Conservation (phyloP, 495 filamentous ascomycete genomes). For the Penicillium mononematosum region DNA sequence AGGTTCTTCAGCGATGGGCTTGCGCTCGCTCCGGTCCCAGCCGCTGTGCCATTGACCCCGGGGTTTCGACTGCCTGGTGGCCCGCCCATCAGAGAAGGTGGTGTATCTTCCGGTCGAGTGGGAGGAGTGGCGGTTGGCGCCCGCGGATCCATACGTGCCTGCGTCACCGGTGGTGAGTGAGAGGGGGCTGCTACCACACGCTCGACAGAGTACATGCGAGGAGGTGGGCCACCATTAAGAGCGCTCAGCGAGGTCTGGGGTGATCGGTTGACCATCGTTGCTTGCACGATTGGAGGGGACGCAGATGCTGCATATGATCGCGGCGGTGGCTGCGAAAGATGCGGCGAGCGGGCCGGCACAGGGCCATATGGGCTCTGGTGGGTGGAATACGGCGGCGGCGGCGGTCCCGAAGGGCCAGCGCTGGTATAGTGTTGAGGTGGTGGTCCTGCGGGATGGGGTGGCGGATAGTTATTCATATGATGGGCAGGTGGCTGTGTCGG, state of each 20-base stretch:
- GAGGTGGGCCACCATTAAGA: slow-evolving; percentile 39
- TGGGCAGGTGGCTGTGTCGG: slow-evolving; percentile 26
- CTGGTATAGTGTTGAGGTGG: slow-evolving; percentile 34
- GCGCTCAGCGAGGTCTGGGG: slow-evolving; percentile 42
- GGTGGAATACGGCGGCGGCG: slow-evolving; percentile 35
- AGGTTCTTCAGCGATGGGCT: slow-evolving; percentile 75
- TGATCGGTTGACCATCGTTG: slow-evolving; percentile 43
- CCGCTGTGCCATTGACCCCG: slow-evolving; percentile 37
- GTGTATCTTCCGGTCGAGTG: slow-evolving; percentile 35
- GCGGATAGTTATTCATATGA: slow-evolving; percentile 37
- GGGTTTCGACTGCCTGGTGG: slow-evolving; percentile 32
- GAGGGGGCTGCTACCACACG: slow-evolving; percentile 36
- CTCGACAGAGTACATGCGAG: slow-evolving; percentile 37
- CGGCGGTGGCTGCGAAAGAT: slow-evolving; percentile 35
- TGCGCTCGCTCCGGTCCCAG: slow-evolving; percentile 59
- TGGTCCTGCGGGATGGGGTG: slow-evolving; percentile 32
- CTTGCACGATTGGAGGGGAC: slow-evolving; percentile 46
- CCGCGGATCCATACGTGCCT: slow-evolving; percentile 36
- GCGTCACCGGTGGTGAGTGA: slow-evolving; percentile 40
- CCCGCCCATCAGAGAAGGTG: slow-evolving; percentile 25
- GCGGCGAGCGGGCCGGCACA: slow-evolving; percentile 42
- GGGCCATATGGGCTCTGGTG: slow-evolving; percentile 47
- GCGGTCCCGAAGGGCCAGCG: slow-evolving; percentile 40
- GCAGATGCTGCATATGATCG: slow-evolving; percentile 47
- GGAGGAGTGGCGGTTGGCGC: slow-evolving; percentile 38